Conservation (phyloP, 2,329 filamentous ascomycete genomes). For the Cytospora leucostoma region DNA sequence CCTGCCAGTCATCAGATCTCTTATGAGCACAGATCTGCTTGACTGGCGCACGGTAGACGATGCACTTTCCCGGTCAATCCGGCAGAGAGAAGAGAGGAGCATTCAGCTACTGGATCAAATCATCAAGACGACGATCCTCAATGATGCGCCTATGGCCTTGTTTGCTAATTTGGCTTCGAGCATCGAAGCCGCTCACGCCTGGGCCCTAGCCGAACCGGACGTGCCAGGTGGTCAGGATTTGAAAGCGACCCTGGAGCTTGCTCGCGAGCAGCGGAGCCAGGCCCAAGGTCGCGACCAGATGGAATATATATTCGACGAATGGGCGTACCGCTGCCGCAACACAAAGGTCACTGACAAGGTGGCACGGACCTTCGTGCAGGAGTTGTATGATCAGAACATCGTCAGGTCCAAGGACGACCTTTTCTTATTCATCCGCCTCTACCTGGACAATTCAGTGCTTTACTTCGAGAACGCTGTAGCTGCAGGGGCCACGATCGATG, state of each 20-base stretch:
- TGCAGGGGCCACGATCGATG: conserved; percentile 58
- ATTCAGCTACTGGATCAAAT: conserved; percentile 80
- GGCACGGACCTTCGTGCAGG: conserved; percentile 75
- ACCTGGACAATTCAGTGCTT: conserved; percentile 76
- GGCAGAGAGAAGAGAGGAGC: conserved; percentile 68
- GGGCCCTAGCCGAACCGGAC: conserved; percentile 73
- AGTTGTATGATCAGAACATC: conserved; percentile 74
- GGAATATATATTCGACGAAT: conserved; percentile 95
- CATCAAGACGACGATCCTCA: conserved; percentile 76
- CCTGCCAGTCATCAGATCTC: conserved; percentile 57
- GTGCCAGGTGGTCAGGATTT: conserved; percentile 68
- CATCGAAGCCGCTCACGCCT: conserved; percentile 76
- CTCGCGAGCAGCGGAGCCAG: conserved; percentile 43
- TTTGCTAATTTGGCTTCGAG: conserved; percentile 85
- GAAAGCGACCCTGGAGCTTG: conserved; percentile 59
- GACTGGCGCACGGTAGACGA: conserved; percentile 68
- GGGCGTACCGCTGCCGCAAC: conserved; percentile 80
- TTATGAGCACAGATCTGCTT: conserved; percentile 61
- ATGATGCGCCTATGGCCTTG: conserved; percentile 73
- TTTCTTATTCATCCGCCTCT: conserved; percentile 75
- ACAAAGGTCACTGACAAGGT: conserved; percentile 74
- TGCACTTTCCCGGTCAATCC: conserved; percentile 72
- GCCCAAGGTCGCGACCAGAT: conserved; percentile 66
- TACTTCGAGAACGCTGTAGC: conserved; percentile 74
- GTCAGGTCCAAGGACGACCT: conserved; percentile 76